Percentiles rank a stretch among this genome's conserved stretches.
Conservation (phyloP, 2,329 filamentous ascomycete genomes). For the Colletotrichum neosansevieriae region DNA sequence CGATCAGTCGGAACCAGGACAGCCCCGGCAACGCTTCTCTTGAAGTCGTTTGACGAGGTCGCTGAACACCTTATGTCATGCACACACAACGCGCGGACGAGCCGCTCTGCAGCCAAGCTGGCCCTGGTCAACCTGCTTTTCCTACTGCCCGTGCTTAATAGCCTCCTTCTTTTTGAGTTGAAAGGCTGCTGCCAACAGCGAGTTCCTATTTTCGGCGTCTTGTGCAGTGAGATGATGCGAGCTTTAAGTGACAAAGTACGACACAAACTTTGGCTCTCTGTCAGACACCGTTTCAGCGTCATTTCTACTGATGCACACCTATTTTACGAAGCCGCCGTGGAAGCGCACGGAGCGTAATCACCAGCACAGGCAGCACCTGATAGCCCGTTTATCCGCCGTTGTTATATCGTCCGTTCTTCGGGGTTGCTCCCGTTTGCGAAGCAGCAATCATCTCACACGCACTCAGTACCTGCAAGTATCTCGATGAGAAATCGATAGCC, state of each 20-base stretch:
- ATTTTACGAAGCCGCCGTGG: slow-evolving; percentile 1
- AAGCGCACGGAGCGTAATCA: slow-evolving; percentile 8
- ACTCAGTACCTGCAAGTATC: slow-evolving; percentile 1
- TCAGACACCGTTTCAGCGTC: slow-evolving; percentile 34
- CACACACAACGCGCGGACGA: not conserved
- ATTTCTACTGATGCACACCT: not conserved
- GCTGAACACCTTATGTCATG: not conserved
- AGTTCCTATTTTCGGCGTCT: slow-evolving; percentile 35
- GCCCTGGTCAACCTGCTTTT: not conserved
- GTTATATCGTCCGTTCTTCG: slow-evolving; percentile 19
- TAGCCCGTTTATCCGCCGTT: not conserved
- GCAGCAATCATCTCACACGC: not conserved
- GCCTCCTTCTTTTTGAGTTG: not conserved
- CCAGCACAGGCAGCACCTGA: not conserved
- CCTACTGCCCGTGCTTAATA: slow-evolving; percentile 12
- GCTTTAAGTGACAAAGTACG: not conserved
- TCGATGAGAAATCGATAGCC: slow-evolving; percentile 7
- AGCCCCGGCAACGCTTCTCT: slow-evolving; percentile 15
- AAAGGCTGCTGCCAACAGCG: slow-evolving; percentile 17
- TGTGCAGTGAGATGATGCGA: slow-evolving; percentile 13
- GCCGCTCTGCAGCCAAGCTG: slow-evolving; percentile 3
- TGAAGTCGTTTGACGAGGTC: slow-evolving; percentile 4
- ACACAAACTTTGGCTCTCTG: slow-evolving; percentile 25
- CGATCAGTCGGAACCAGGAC: slow-evolving; percentile 1
- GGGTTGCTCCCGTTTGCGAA: slow-evolving; percentile 3